phyloP scores from a whole-genome alignment of 805 yeast species.

The Babjeviella inositovora region DNA sequence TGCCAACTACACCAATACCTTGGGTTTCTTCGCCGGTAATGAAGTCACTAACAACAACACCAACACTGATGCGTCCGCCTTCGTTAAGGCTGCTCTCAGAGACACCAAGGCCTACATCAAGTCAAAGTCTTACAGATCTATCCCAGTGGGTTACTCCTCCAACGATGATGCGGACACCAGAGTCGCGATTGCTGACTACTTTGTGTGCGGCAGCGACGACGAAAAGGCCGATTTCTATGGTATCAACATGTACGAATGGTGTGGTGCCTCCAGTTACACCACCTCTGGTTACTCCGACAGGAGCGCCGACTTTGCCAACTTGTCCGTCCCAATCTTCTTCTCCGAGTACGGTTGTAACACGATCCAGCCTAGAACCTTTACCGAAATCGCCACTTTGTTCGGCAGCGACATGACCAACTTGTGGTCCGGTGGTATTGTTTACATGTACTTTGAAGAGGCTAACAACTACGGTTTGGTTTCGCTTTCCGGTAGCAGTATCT shows the following conservation, averaged over 20 bases:
- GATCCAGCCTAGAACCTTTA: conserved; percentile 54
- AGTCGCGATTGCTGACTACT: conserved; percentile 55
- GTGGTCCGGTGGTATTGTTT: conserved; percentile 86
- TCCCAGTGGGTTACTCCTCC: conserved; percentile 75
- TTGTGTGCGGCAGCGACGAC: conserved; percentile 55
- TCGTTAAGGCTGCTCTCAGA: conserved; percentile 72
- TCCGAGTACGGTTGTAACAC: conserved; percentile 75
- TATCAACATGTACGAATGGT: conserved; percentile 85
- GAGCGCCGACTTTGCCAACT: conserved; percentile 46
- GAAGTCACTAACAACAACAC: conserved; percentile 57
- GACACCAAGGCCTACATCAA: conserved; percentile 57
- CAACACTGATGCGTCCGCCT: conserved; percentile 66
- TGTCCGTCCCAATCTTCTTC: conserved; percentile 62
- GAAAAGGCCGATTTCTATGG: conserved; percentile 71
- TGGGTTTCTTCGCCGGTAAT: conserved; percentile 80
- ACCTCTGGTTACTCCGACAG: conserved; percentile 51
- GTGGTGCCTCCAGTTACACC: conserved; percentile 45
- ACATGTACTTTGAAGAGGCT: conserved; percentile 68
- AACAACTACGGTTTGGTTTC: conserved; percentile 65
- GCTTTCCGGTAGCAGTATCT: conserved; percentile 26
- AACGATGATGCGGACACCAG: conserved; percentile 60
- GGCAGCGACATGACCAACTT: conserved; percentile 59
- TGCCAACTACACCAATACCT: conserved; percentile 52
- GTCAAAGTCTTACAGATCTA: conserved; percentile 40
- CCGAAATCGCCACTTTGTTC: conserved; percentile 54